A percentile compares a stretch with the other conserved stretches of the same genome.
These are phyloP conservation scores for Candida broadrunensis DNA, from an alignment of 805 yeast genomes.

Conservation along the genomic window DNA sequence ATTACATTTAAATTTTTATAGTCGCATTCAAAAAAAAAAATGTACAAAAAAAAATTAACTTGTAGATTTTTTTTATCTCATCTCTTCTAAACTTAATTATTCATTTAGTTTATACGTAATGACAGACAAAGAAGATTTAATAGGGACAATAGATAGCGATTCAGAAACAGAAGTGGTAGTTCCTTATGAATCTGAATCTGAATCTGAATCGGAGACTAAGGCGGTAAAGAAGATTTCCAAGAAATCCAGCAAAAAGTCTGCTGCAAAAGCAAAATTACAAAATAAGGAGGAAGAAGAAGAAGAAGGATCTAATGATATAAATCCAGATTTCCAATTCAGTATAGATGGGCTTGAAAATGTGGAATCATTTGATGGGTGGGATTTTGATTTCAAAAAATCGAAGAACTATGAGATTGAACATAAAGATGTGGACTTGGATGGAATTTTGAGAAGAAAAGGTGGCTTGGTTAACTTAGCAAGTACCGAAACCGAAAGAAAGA, in stretches of 20 bases:
- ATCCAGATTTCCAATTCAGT: conserved; percentile 72
- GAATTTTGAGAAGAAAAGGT: conserved; percentile 83
- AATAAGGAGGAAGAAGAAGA: conserved; percentile 20
- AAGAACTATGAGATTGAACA: conserved; percentile 16
- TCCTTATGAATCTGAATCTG: conserved; percentile 19
- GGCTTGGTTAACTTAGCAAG: conserved; percentile 57
- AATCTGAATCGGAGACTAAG: conserved; percentile 30
- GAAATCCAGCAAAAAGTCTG: conserved; percentile 16
- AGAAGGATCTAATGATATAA: conserved; percentile 50
- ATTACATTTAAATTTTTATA: neutral
- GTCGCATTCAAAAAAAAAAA: too few species aligned
- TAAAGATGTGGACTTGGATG: conserved; percentile 81
- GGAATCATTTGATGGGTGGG: conserved; percentile 72
- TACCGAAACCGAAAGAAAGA: conserved; percentile 23
- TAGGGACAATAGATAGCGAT: conserved; percentile 78
- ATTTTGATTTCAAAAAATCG: conserved; percentile 45
- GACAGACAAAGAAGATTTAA: conserved; percentile 45
- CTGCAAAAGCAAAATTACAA: conserved; percentile 15
- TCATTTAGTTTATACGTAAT: neutral
- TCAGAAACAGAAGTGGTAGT: conserved; percentile 44
- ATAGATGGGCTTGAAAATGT: conserved; percentile 54
- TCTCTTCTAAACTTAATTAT: too few species aligned
- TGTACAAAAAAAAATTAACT: too few species aligned
- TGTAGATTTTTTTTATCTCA: too few species aligned
- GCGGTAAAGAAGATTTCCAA: conserved; percentile 31